Evolutionary conservation across 371 early-diverging fungal genomes (phyloP).

Genomic region (Rhizopus arrhizus): DNA sequence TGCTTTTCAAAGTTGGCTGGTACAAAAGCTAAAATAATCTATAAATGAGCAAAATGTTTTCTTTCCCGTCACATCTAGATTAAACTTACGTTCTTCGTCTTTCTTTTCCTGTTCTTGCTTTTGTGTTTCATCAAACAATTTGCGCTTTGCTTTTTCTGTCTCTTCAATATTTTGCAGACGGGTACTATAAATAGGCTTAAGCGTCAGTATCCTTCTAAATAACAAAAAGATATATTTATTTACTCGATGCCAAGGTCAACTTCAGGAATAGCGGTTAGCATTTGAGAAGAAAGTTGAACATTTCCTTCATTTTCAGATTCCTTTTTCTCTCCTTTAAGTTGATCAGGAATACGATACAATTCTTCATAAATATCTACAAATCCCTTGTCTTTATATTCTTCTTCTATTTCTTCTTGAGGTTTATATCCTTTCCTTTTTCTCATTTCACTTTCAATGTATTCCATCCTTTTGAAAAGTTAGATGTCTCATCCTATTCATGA

Average conservation of each 20-base stretch:
- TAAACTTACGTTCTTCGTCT: constrained; percentile 22
- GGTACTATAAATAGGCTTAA: constrained; percentile 43
- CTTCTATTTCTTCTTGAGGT: constrained; percentile 33
- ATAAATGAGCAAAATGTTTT: neutral
- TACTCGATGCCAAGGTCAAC: constrained; percentile 89
- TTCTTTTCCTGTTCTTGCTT: constrained; percentile 15
- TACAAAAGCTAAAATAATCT: constrained; percentile 17
- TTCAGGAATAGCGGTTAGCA: constrained; percentile 93
- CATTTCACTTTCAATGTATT: constrained; percentile 50
- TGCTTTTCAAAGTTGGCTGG: constrained; percentile 44
- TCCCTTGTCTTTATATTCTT: constrained; percentile 28
- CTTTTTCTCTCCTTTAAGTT: constrained; percentile 56
- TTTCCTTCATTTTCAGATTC: constrained; percentile 81
- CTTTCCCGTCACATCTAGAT: no score
- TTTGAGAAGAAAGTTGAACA: constrained; percentile 82
- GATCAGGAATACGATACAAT: constrained; percentile 72
- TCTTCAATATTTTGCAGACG: constrained; percentile 81
- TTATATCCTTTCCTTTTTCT: constrained; percentile 26
- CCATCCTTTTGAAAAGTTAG: constrained; percentile 60
- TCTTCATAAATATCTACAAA: constrained; percentile 59
- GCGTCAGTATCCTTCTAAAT: neutral
- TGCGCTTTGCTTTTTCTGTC: constrained; percentile 81
- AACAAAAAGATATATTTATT: constrained; percentile 11
- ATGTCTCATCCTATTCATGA: neutral
- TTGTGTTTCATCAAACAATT: constrained; percentile 44